Conservation (phyloP, 768 basidiomycete species). For the Grammothele lineata region DNA sequence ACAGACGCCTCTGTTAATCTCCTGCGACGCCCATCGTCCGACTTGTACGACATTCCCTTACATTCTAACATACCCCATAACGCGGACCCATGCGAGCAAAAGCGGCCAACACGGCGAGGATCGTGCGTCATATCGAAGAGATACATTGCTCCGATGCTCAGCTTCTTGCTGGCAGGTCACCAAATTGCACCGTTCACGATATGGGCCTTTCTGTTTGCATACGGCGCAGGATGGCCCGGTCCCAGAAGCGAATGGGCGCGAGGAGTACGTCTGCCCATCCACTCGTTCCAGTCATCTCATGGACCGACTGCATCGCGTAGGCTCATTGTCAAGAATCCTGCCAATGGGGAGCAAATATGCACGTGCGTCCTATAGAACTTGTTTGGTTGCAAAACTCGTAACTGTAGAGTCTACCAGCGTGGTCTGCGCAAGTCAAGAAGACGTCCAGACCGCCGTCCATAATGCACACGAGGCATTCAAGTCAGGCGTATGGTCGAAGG, state of each 20-base stretch:
- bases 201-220: conserved; percentile 22
- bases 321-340: conserved; percentile 60
- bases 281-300: background rate
- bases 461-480: conserved; percentile 56
- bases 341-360: conserved; percentile 56
- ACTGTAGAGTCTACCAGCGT: conserved; percentile 38
- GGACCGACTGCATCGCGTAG: conserved; percentile 25
- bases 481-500: conserved; percentile 70
- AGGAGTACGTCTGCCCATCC: conserved; percentile 14
- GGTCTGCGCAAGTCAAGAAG: conserved; percentile 43
- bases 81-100: no score
- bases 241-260: conserved; percentile 15
- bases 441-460: conserved; percentile 48
- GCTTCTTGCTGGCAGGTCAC: no score
- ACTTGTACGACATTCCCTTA: no score
- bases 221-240: conserved; percentile 10
- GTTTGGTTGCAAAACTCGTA: no score
- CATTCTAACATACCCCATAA: no score
- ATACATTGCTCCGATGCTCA: no score
- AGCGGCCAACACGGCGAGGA: no score
- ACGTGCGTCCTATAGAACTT: conserved; percentile 40
- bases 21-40: no score
- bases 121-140: no score
- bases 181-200: conserved; percentile 13
- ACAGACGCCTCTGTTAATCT: no score